Evolutionary conservation across 2,329 filamentous ascomycete species (phyloP), one percentile per base, ranked within the genome.

Genomic region (Pseudocercospora ulei): DNA sequence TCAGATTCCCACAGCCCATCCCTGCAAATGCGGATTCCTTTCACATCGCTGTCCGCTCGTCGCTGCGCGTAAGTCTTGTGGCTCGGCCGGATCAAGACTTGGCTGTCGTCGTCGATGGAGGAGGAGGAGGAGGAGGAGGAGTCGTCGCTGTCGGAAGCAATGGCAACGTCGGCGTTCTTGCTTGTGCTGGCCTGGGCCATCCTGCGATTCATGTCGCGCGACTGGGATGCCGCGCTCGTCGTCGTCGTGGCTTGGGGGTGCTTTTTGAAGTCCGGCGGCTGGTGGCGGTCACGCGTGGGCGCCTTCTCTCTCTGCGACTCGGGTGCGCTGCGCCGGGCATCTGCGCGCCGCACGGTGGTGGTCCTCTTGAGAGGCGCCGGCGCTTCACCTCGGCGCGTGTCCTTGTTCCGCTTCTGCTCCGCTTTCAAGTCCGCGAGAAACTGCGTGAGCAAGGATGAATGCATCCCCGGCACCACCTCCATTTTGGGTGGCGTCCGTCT

Each of bases 101-200:
- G 27, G 4, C 17, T 29, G 24, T 41, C 39, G 5, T 31, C 34
- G 25, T 30, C 24, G 22, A 34, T n/a, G n/a, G n/a, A n/a, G n/a
- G n/a, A n/a, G n/a, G n/a, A n/a, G n/a, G n/a, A n/a, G n/a, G n/a
- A n/a, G n/a, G n/a, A n/a, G 3, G 41, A 38, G 8, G 47, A 45
- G 16, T 44, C 36, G 12, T 53, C 50, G 22, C 46, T 45, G 34
- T 53, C 48, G 1, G 44, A 50, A 4, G 38, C 44, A 17, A 50
- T 47, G 7, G 49, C 49, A 23, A 20, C 18, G 19, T 38, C 34
- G 13, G 31, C 24, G 26, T 41, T 11, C 46, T 36, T n/a, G 38
- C 37, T 8, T 42, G 33, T 37, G 9, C 9, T 31, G n/a, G n/a
- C n/a, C n/a, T n/a, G n/a, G n/a, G n/a, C n/a, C n/a, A n/a, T n/a